These are phyloP conservation scores for Bruguiera hainesii DNA, from an alignment of 441 rosid species.

Conservation along the genomic window DNA sequence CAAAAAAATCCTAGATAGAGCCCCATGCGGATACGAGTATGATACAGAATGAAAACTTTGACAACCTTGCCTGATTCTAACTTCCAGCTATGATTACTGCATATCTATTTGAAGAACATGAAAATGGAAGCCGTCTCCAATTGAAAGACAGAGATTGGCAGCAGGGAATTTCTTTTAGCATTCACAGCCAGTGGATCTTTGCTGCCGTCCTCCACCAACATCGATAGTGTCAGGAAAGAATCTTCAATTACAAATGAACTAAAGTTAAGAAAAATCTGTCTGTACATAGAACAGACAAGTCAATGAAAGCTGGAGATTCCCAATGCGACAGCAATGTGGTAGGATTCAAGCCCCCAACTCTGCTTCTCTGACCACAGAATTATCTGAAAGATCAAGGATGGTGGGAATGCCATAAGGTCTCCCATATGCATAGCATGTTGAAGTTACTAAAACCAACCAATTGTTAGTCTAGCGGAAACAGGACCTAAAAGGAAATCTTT, in stretches of 20 bases:
- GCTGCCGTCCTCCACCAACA: conserved; percentile 51
- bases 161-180: conserved; percentile 30
- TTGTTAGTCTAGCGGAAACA: not conserved
- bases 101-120: not conserved
- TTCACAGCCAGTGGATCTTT: conserved; percentile 68
- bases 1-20: too few species aligned
- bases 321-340: not conserved
- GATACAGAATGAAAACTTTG: not conserved
- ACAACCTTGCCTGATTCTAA: not conserved
- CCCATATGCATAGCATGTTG: too few species aligned
- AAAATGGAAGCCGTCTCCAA: not conserved
- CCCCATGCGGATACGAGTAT: too few species aligned
- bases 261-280: not conserved
- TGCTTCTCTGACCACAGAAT: too few species aligned
- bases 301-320: not conserved
- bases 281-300: not conserved
- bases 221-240: conserved; percentile 74
- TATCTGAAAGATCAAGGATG: too few species aligned
- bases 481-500: not conserved
- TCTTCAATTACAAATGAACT: conserved; percentile 31
- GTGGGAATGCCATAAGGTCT: too few species aligned
- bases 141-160: not conserved
- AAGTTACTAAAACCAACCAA: not conserved
- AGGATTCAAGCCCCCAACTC: too few species aligned
- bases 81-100: not conserved